A percentile compares a stretch with the other conserved stretches of the same genome.
These are phyloP conservation scores for Pyricularia grisea DNA, from an alignment of 2,329 filamentous ascomycete genomes.

Conservation along the genomic window DNA sequence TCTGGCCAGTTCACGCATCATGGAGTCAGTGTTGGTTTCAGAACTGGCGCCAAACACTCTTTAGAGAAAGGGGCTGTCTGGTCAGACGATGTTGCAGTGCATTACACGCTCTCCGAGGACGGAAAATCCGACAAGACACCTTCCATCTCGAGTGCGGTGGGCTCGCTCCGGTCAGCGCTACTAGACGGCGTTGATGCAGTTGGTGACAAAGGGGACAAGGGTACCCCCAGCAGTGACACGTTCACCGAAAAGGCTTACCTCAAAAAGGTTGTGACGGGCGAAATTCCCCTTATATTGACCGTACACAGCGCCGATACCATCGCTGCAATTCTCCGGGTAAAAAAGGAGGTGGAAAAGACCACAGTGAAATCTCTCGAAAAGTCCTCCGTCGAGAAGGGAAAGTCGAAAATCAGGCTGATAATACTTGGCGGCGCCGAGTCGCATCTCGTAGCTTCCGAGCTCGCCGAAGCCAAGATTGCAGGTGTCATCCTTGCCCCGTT, in stretches of 20 bases:
- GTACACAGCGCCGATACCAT: constrained; percentile 56
- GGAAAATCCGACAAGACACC: constrained; percentile 34
- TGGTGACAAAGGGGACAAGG: constrained; percentile 15
- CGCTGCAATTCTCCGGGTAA: constrained; percentile 47
- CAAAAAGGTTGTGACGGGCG: constrained; percentile 42
- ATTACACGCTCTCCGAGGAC: constrained; percentile 37
- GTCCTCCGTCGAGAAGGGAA: neutral
- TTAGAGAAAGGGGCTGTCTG: constrained; percentile 43
- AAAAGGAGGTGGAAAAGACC: constrained; percentile 41
- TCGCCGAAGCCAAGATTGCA: constrained; percentile 41
- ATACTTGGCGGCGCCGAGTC: constrained; percentile 57
- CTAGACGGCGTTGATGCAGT: constrained; percentile 31
- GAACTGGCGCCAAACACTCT: constrained; percentile 36
- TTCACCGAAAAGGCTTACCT: constrained; percentile 42
- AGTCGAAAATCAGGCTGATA: constrained; percentile 34
- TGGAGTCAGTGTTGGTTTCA: constrained; percentile 50
- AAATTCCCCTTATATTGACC: constrained; percentile 45
- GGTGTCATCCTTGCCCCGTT: constrained; percentile 52
- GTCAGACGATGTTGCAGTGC: constrained; percentile 39
- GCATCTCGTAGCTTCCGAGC: constrained; percentile 45
- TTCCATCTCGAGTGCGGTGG: constrained; percentile 46
- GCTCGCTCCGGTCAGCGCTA: constrained; percentile 41
- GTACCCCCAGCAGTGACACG: constrained; percentile 20
- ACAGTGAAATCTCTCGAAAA: constrained; percentile 14
- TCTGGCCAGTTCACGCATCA: constrained; percentile 32